Base-by-base conservation (phyloP, 2,329 filamentous ascomycete species). In the Penicillium thymicola region DNA sequence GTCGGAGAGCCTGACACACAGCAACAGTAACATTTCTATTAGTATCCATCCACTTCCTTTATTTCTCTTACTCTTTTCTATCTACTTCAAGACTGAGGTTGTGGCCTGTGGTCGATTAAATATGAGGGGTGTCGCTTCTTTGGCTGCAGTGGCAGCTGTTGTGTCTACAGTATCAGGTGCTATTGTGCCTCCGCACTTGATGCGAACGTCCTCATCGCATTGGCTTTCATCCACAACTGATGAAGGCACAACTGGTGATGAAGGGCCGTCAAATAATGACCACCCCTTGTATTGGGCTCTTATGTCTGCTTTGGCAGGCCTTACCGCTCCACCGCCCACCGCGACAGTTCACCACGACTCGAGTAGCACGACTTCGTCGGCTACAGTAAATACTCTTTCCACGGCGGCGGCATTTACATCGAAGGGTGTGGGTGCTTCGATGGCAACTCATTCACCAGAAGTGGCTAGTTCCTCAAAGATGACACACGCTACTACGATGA, bases 91-190 rank as follows among this genome's bases (percentile, higher is more conserved):
- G 47, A 42, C 45, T 46, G 58, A 52, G 54, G 45, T 57, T 43
- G 42, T 36, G 54, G 55, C 40, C 30, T 34, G 28, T 34, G 18
- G 41, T 49, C 14, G 54, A 46, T 50, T 50, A 30, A 65, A 42
- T 54, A 67, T 67, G 65, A 50, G 59, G 43, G 41, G 57, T 6
- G 44, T 55, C 28, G 27, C 60, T 18, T 60, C 48, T 40, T 44
- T 57, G n/a, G 32, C 49, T 55, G 52, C 57, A 23, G 8, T 66
- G 37, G 57, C 54, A 51, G 56, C 48, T 40, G 25, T 58, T 32
- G 18, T 57, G 8, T 42, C 51, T 25, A 50, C 57, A 6, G 58
- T 49, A 10, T 66, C 58, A 11, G 45, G 62, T 47, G 58, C 62
- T 37, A 48, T 59, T 42, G 25, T 59, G 34, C 65, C 65, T 30